These are phyloP conservation scores for Polytrichum formosum DNA, from an alignment of 225 moss, liverwort and hornwort genomes.

Conservation along the genomic window DNA sequence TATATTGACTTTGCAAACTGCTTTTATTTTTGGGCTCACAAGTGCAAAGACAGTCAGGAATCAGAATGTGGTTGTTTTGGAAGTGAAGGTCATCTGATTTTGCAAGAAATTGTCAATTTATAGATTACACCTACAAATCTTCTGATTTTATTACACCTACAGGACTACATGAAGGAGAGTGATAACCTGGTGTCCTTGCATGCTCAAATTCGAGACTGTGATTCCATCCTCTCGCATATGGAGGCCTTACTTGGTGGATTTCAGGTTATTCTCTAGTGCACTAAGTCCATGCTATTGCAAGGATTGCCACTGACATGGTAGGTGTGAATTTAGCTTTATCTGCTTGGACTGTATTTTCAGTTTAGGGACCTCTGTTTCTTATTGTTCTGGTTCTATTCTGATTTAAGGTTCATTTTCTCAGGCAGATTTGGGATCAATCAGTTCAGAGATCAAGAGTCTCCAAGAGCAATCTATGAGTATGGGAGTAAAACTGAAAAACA, in stretches of 20 bases:
- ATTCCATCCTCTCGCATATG: conserved; percentile 90
- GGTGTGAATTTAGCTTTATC: too few relatives aligned
- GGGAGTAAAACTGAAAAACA: conserved; percentile 95
- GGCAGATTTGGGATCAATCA: conserved; percentile 99
- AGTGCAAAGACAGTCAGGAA: too few relatives aligned
- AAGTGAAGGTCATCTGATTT: not conserved
- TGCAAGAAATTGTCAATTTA: not conserved
- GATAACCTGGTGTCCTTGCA: conserved; percentile 97
- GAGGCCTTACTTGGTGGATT: conserved; percentile 95
- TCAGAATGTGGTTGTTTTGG: too few relatives aligned
- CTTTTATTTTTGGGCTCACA: too few relatives aligned
- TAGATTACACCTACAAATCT: not conserved
- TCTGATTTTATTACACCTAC: conserved; percentile 7
- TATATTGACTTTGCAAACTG: too few relatives aligned
- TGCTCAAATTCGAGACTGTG: conserved; percentile 96
- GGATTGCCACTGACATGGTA: too few relatives aligned
- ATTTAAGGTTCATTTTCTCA: conserved; percentile 28
- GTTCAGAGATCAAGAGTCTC: conserved; percentile 95
- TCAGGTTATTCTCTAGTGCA: conserved; percentile 59
- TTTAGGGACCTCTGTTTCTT: not conserved
- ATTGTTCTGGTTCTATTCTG: not conserved
- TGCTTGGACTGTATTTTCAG: too few relatives aligned
- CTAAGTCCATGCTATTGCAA: conserved; percentile 4
- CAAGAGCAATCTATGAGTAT: conserved; percentile 99
- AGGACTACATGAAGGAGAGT: conserved; percentile 99